Percentiles rank a stretch among this genome's conserved stretches.
Conservation (phyloP, 306 rosid species). For the Sophora flavescens region DNA sequence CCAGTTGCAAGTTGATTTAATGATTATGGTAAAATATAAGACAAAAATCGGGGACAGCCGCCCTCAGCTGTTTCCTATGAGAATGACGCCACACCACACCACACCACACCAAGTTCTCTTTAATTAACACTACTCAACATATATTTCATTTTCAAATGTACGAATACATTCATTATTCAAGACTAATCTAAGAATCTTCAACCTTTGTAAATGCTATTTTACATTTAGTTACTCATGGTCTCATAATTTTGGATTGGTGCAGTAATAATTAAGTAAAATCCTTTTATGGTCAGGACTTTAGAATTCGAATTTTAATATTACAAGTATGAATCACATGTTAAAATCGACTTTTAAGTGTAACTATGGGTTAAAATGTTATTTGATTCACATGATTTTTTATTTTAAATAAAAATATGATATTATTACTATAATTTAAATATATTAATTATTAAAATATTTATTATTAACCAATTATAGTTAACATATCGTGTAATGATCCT, state of each 20-base stretch:
- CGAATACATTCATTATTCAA: not conserved
- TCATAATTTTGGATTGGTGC: too few relatives aligned
- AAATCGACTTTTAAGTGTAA: too few relatives aligned
- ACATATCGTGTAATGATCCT: too few relatives aligned
- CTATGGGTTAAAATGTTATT: not conserved
- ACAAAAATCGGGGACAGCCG: not conserved
- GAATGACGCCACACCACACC: not conserved
- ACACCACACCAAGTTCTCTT: not conserved
- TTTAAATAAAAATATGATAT: not conserved
- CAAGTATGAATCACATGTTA: not conserved
- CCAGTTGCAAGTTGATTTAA: not conserved
- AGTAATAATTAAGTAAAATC: too few relatives aligned
- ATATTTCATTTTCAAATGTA: not conserved
- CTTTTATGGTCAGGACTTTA: too few relatives aligned
- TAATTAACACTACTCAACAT: not conserved
- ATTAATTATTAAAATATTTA: not conserved
- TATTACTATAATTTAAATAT: not conserved
- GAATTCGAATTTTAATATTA: too few relatives aligned
- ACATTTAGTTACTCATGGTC: too few relatives aligned
- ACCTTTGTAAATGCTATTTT: not conserved
- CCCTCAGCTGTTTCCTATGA: not conserved
- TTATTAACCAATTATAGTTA: not conserved
- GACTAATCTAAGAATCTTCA: not conserved
- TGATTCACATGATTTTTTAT: not conserved
- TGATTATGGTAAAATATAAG: not conserved